phyloP scores from a whole-genome alignment of 2,329 filamentous ascomycete species.

The Penicillium sp. region DNA sequence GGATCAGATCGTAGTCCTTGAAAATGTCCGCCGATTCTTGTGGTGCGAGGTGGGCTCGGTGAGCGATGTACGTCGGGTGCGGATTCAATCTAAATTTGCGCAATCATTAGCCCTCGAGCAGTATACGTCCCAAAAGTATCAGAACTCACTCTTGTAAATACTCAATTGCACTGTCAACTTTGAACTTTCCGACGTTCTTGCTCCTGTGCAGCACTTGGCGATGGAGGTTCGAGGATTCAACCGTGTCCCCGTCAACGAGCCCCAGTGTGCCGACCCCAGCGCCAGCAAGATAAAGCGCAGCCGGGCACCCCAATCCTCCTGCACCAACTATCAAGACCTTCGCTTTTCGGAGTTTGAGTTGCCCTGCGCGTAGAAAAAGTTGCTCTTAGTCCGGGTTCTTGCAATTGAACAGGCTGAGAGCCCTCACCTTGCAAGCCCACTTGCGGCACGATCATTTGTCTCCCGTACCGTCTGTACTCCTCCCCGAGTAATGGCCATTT shows the following conservation, averaged over 20 bases:
- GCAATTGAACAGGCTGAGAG: not conserved
- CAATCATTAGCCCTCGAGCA: not conserved
- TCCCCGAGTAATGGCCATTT: slow-evolving; percentile 72
- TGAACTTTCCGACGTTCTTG: slow-evolving; percentile 71
- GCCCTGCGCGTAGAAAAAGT: slow-evolving; percentile 58
- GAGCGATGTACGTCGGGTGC: slow-evolving; percentile 65
- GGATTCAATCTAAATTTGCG: slow-evolving; percentile 69
- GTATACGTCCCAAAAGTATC: too few relatives aligned
- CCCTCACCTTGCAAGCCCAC: slow-evolving; percentile 73
- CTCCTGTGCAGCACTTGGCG: slow-evolving; percentile 84
- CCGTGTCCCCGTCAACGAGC: slow-evolving; percentile 83
- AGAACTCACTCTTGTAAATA: slow-evolving; percentile 60
- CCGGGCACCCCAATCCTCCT: slow-evolving; percentile 89
- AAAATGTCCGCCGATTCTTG: slow-evolving; percentile 71
- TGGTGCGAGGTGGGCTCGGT: slow-evolving; percentile 69
- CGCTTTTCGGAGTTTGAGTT: slow-evolving; percentile 72
- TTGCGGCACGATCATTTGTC: slow-evolving; percentile 86
- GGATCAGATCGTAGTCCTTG: slow-evolving; percentile 75
- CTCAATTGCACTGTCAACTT: slow-evolving; percentile 76
- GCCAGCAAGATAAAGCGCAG: slow-evolving; percentile 88
- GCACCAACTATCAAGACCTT: slow-evolving; percentile 82
- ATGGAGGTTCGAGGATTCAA: slow-evolving; percentile 90
- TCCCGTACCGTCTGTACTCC: slow-evolving; percentile 85
- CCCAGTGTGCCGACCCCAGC: slow-evolving; percentile 85
- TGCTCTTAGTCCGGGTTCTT: slow-evolving; percentile 8